Evolutionary conservation across 805 yeast genomes (phyloP), one percentile per base, ranked within the genome.

Genomic region (Starmerella stellata): DNA sequence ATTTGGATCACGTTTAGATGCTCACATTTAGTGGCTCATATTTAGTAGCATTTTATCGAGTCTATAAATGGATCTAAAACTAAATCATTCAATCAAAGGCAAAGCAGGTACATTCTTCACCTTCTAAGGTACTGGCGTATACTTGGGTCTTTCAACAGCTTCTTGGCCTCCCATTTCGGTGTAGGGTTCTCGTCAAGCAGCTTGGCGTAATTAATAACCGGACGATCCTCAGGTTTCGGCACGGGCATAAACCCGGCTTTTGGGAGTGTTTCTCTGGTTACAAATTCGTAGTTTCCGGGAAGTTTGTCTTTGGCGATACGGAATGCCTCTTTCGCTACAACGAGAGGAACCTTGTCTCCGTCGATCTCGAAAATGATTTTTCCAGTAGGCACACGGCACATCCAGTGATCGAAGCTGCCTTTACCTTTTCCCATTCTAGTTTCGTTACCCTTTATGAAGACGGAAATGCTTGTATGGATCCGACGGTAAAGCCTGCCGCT

Each of bases 401-500:
- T 92, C 96, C 96, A 90, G 63, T 82, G 90, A 53, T 82, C 94
- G 56, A 90, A 87, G 0, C 85, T 77, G 61, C 98, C 98, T 62
- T 90, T 90, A 65, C 98, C 98, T 60, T 90, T 90, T 66, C 98
- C 98, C 98, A 90, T 90, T 75, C 98, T 90, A 9, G 95, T 82
- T 58, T 90, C 95, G 59, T 90, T 90, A 64, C 98, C 98, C 64
- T 90, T 90, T 44, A 80, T 73, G 61, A 95, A 83, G 11, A 90
- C 93, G 0, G 96, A 90, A 38, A 82, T 69, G 56, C 79, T 77
- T 18, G 94, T 78, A 37, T 75, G 72, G 40, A 85, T 65, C 55
- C 96, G 72, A 50, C 87, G 75, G 69, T 78, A 75, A 38, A 83
- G 64, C 48, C 69, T 62, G 30, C 92, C 92, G 35, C 57, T 53